Evolutionary conservation across 805 yeast species (phyloP).

Genomic region (Priceomyces melissophilus): DNA sequence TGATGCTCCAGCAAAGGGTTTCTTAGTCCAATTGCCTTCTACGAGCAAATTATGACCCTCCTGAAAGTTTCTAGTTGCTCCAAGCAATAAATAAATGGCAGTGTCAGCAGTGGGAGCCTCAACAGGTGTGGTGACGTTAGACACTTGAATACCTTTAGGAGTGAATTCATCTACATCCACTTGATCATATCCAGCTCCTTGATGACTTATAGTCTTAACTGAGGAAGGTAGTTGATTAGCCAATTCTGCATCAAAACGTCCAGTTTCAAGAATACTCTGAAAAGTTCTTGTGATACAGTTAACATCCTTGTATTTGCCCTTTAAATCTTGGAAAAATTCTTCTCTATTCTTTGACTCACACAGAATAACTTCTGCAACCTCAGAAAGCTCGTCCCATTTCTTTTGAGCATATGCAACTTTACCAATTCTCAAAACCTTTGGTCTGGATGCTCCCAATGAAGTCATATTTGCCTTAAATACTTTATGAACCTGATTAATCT

Average conservation of each 20-base stretch:
- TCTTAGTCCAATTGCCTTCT: slow-evolving; percentile 59
- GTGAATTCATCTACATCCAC: slow-evolving; percentile 54
- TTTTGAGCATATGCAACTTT: slow-evolving; percentile 54
- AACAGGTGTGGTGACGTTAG: slow-evolving; percentile 64
- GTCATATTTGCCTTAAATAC: slow-evolving; percentile 1
- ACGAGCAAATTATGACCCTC: slow-evolving; percentile 49
- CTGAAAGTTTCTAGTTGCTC: slow-evolving; percentile 67
- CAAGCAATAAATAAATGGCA: slow-evolving; percentile 58
- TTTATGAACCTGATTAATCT: background rate
- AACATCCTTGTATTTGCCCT: slow-evolving; percentile 42
- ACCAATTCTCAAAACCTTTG: slow-evolving; percentile 67
- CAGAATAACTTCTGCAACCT: slow-evolving; percentile 37
- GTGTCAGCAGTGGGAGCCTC: slow-evolving; percentile 72
- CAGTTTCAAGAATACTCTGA: slow-evolving; percentile 49
- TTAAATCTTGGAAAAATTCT: slow-evolving; percentile 42
- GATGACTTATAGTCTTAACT: slow-evolving; percentile 53
- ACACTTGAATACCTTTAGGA: slow-evolving; percentile 54
- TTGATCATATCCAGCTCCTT: slow-evolving; percentile 79
- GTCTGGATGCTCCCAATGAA: slow-evolving; percentile 24
- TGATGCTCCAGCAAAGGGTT: slow-evolving; percentile 47
- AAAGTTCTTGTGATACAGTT: slow-evolving; percentile 52
- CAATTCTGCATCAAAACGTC: slow-evolving; percentile 63
- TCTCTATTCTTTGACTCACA: slow-evolving; percentile 33
- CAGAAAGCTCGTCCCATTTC: slow-evolving; percentile 59
- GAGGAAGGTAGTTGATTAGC: slow-evolving; percentile 51